Evolutionary conservation across 805 yeast genomes (phyloP).

Genomic region (Wickerhamomyces chambardii): DNA sequence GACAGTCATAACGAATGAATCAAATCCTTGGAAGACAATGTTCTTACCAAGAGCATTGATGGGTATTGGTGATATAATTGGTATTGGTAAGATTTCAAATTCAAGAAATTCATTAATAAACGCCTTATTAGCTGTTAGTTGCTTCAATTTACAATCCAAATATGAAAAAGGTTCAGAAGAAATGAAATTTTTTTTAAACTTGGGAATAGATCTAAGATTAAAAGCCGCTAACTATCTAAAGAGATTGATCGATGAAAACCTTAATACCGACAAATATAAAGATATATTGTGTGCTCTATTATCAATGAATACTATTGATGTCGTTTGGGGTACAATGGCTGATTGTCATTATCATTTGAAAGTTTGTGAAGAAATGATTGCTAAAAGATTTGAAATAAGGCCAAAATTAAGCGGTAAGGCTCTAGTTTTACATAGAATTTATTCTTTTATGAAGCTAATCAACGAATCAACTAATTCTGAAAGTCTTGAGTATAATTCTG

Average conservation of each 20-base stretch:
- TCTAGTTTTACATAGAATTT: conserved; percentile 65
- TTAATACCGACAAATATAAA: conserved; percentile 60
- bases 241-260: conserved; percentile 39
- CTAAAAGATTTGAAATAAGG: conserved; percentile 56
- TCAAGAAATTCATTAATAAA: conserved; percentile 73
- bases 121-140: conserved; percentile 74
- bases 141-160: conserved; percentile 70
- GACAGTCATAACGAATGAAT: conserved; percentile 63
- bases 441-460: conserved; percentile 62
- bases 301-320: conserved; percentile 82
- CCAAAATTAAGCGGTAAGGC: conserved; percentile 70
- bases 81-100: conserved; percentile 63
- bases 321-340: conserved; percentile 87
- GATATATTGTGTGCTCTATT: conserved; percentile 77
- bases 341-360: conserved; percentile 71
- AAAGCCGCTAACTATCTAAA: conserved; percentile 68
- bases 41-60: conserved; percentile 75
- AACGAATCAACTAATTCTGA: conserved; percentile 50
- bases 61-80: conserved; percentile 76
- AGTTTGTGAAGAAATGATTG: conserved; percentile 69
- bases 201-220: conserved; percentile 66
- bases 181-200: conserved; percentile 59
- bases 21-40: conserved; percentile 85
- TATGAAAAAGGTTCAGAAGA: conserved; percentile 58
- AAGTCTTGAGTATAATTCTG: conserved; percentile 1